Evolutionary conservation across 1,284 basidiomycete genomes (phyloP), one percentile per base, ranked within the genome.

Genomic region (Malassezia equina): DNA sequence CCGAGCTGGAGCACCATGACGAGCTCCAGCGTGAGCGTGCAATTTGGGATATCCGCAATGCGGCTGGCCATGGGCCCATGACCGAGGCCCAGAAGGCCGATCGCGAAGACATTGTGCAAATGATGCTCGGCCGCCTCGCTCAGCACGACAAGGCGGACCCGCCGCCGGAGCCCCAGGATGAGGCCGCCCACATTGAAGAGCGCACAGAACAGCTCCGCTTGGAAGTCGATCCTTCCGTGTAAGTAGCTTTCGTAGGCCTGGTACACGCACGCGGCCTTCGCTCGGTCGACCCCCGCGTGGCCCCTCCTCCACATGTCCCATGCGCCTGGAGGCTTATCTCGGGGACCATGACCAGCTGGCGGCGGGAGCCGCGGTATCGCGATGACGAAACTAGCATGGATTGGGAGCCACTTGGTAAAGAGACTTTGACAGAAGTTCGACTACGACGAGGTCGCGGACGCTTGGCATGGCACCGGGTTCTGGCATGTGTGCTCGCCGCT

Each of bases 41-140:
- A 23, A 46, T 67, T 3, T 74, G 72, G 72, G 72, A 74, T 49
- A 61, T 71, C 4, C 59, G 68, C 12, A 74, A 74, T 46, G 56
- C 52, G 7, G 67, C 69, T 1, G 72, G 72, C 4, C 52, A 66
- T 8, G 72, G 72, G 2, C 72, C 72, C 4, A 74, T 71, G 69
- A 64, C 60, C 40, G 72, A 74, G 46, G 71, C 72, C 0, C 71
- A 74, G 59, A 67, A 73, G 66, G 52, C 60, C 9, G 64, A 68
- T 36, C 58, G 66, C 52, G 72, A 74, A 33, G 49, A 55, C 4
- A 60, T 73, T 5, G 72, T 74, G 23, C 65, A 68, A 45, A 68
- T 61, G 50, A 47, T 73, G 32, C 58, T 73, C 13, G 61, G 64
- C 23, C 47, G 46, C 39, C 34, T 53, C 21, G 51, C 51, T 17